These are phyloP conservation scores for Penicillium lagena DNA, from an alignment of 495 filamentous ascomycete genomes.

Conservation along the genomic window DNA sequence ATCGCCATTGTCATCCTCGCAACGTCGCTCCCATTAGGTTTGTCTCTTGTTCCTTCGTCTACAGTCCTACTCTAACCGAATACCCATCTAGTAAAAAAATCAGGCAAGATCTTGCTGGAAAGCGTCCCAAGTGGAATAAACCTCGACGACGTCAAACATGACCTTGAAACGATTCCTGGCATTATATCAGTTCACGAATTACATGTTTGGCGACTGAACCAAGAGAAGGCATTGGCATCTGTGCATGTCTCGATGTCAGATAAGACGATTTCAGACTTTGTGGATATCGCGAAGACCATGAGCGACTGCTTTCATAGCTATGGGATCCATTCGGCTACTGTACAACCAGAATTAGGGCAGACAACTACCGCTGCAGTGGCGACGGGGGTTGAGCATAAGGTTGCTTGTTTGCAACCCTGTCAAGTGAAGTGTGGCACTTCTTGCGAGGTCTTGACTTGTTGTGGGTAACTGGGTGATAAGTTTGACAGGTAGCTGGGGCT, in stretches of 20 bases:
- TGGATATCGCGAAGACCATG: conserved; percentile 26
- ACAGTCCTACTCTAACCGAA: too few relatives aligned
- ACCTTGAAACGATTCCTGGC: conserved; percentile 42
- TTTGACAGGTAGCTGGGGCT: too few relatives aligned
- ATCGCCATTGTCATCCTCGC: conserved; percentile 41
- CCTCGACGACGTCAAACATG: conserved; percentile 67
- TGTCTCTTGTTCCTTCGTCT: not conserved
- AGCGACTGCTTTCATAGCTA: conserved; percentile 41
- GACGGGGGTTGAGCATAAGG: too few relatives aligned
- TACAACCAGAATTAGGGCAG: conserved; percentile 31
- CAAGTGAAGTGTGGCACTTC: too few relatives aligned
- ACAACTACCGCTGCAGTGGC: too few relatives aligned
- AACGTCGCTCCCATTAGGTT: conserved; percentile 33
- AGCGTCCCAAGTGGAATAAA: conserved; percentile 70
- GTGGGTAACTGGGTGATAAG: too few relatives aligned
- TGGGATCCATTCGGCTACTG: conserved; percentile 37
- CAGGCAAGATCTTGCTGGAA: conserved; percentile 62
- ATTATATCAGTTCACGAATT: conserved; percentile 37
- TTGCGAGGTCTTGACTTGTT: too few relatives aligned
- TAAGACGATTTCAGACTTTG: conserved; percentile 19
- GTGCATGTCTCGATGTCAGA: conserved; percentile 31
- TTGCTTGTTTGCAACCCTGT: too few relatives aligned
- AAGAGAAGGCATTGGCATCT: conserved; percentile 37
- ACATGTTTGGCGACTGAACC: conserved; percentile 41
- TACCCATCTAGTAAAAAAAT: conserved; percentile 20